Conservation (phyloP, 2,329 filamentous ascomycete species). For the Nemania diffusa region DNA sequence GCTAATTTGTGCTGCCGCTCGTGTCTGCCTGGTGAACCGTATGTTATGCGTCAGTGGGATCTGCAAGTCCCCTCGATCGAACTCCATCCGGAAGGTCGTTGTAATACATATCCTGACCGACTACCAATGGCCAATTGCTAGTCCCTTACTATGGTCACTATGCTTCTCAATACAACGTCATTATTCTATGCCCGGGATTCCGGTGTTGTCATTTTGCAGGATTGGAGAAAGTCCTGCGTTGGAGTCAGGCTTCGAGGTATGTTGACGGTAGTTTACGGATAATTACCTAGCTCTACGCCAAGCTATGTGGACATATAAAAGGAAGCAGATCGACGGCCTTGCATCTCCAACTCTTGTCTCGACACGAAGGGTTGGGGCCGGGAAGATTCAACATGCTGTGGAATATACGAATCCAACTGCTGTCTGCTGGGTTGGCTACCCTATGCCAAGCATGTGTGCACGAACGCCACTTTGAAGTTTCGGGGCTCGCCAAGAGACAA, state of each 20-base stretch:
- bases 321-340: neutral
- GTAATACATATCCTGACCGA: neutral
- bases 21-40: neutral
- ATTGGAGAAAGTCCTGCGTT: neutral
- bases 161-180: conserved; percentile 22
- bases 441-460: conserved; percentile 40
- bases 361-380: neutral
- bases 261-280: neutral
- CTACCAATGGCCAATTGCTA: conserved; percentile 11
- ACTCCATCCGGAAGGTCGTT: conserved; percentile 35
- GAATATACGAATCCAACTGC: conserved; percentile 14
- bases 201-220: conserved; percentile 28
- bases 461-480: conserved; percentile 32
- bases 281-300: neutral
- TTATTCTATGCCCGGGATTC: neutral
- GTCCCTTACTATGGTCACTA: neutral
- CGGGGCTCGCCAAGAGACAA: conserved; percentile 36
- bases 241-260: conserved; percentile 1
- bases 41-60: conserved; percentile 19
- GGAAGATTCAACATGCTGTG: conserved; percentile 20
- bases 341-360: neutral
- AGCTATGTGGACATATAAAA: conserved; percentile 16
- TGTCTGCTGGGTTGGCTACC: conserved; percentile 29
- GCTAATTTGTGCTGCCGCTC: neutral
- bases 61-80: conserved; percentile 21